Evolutionary conservation across 768 basidiomycete species (phyloP), one percentile per base, ranked within the genome.

Genomic region (Mycena sanguinolenta): DNA sequence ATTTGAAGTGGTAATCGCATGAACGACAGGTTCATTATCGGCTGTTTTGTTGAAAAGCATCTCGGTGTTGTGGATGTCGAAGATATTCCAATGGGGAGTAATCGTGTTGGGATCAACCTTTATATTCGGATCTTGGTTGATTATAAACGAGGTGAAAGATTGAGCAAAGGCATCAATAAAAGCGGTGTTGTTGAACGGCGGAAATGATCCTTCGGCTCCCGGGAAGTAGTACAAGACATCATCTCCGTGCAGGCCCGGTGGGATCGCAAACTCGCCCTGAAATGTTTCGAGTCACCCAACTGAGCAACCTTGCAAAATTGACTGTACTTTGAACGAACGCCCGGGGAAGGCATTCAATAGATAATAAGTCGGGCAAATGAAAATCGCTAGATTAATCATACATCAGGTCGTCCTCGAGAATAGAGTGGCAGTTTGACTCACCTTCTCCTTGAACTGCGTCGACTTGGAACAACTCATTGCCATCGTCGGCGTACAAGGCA

Each of bases 361-460:
- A 38, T 63, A 72, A 50, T 81, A 79, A 0, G 79, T 75, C 2
- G 81, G 81, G 57, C 82, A 82, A 28, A 79, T 71, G 58, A 83
- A 75, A n/a, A 79, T 79, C 4, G 80, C 82, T 82, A 65, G 17
- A 38, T 3, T 50, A 19, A 55, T n/a, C 23, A 49, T n/a, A 21
- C 12, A 50, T 30, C 57, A 19, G 12, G 23, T 50, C 25, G n/a
- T n/a, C n/a, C n/a, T n/a, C n/a, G n/a, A n/a, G n/a, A n/a, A 12
- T 46, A 12, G 17, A 39, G 7, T 9, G 12, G 4, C 5, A 2
- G 17, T n/a, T 21, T 3, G 2, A 69, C 74, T 34, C 42, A 78
- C 78, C 74, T 69, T 79, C 78, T 8, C 78, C 77, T 66, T 66
- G 60, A 21, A 75, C 49, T 8, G 65, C 64, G 30, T 63, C 62